Percentiles rank a stretch among this genome's conserved stretches.
Conservation (phyloP, 805 yeast genomes). For the Saccharomyces kudriavzevii region DNA sequence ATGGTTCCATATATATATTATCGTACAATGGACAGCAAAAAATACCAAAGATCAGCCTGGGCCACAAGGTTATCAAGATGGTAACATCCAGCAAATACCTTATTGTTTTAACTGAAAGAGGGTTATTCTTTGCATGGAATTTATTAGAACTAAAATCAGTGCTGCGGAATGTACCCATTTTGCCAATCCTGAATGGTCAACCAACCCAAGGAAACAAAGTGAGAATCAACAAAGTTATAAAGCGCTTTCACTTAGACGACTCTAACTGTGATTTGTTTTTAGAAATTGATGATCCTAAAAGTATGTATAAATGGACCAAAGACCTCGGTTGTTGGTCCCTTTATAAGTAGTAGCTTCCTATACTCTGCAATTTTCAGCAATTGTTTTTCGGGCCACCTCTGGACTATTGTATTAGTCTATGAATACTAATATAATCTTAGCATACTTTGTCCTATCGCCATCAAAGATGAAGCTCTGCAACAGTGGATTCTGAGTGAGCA, state of each 20-base stretch:
- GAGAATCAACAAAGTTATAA: slow-evolving; percentile 21
- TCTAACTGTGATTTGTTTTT: slow-evolving; percentile 5
- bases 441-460: neutral
- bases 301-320: slow-evolving; percentile 16
- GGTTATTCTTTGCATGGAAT: slow-evolving; percentile 38
- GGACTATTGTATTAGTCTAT: neutral
- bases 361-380: no score
- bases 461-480: neutral
- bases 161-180: slow-evolving; percentile 21
- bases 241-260: slow-evolving; percentile 6
- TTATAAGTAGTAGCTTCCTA: neutral
- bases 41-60: slow-evolving; percentile 38
- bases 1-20: slow-evolving; percentile 31
- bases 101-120: slow-evolving; percentile 51
- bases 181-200: slow-evolving; percentile 22
- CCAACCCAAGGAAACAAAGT: slow-evolving; percentile 22
- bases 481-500: neutral
- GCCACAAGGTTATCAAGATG: slow-evolving; percentile 41
- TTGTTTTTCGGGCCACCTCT: neutral
- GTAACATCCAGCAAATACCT: slow-evolving; percentile 35
- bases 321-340: slow-evolving; percentile 25
- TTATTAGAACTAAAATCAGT: slow-evolving; percentile 12
- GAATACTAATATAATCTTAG: neutral
- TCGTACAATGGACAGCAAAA: slow-evolving; percentile 30
- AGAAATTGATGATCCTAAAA: slow-evolving; percentile 11